Conservation (phyloP, 202 grass and related monocot genomes). For the Schoenoplectus tabernaemontani region DNA sequence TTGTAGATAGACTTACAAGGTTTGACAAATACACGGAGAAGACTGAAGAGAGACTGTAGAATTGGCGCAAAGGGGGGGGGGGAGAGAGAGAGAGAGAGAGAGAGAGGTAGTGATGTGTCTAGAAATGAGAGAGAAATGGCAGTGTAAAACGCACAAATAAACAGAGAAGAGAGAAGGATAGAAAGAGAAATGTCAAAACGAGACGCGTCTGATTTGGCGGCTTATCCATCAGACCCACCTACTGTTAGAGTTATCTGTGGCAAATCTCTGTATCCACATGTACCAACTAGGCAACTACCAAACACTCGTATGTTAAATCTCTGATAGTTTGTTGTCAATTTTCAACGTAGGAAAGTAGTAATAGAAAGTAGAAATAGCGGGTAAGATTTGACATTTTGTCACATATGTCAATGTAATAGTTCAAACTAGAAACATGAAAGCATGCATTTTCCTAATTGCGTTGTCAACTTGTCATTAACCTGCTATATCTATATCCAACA, state of each 20-base stretch:
- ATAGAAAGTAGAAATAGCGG: background rate
- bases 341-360: background rate
- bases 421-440: background rate
- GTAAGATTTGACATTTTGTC: background rate
- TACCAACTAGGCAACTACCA: too few species aligned
- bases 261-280: background rate
- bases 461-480: background rate
- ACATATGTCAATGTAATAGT: background rate
- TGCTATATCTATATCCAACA: background rate
- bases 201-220: slow-evolving; percentile 30
- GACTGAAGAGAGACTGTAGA: background rate
- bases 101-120: background rate
- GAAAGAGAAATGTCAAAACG: slow-evolving; percentile 22
- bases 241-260: slow-evolving; percentile 2
- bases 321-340: background rate
- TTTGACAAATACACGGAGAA: slow-evolving; percentile 18
- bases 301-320: background rate
- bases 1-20: slow-evolving; percentile 20
- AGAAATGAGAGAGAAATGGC: background rate
- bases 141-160: slow-evolving; percentile 23
- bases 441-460: background rate
- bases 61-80: background rate
- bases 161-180: background rate
- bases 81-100: background rate
- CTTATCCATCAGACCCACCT: slow-evolving; percentile 22